These are phyloP conservation scores for Solanum rostratum DNA, from an alignment of 257 asterid species.

Conservation along the genomic window DNA sequence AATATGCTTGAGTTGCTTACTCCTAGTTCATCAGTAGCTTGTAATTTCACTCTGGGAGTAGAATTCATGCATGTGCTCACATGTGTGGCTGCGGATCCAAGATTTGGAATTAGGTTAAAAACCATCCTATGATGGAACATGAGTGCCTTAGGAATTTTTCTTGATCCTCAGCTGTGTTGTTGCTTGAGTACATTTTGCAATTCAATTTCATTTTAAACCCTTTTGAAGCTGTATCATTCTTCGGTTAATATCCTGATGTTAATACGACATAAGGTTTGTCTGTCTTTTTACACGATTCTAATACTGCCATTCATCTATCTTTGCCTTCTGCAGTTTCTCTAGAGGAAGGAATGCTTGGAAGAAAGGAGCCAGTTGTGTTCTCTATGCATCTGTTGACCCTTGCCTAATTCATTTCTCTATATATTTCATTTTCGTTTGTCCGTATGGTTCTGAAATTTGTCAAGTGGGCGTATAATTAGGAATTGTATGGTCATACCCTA, in stretches of 20 bases:
- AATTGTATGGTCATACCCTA: background rate
- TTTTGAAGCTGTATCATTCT: background rate
- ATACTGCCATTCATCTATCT: background rate
- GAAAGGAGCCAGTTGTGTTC: background rate
- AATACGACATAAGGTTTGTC: background rate
- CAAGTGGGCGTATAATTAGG: background rate
- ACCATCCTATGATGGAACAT: background rate
- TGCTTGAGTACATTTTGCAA: background rate
- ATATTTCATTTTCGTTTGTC: background rate
- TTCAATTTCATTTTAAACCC: background rate
- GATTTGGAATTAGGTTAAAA: background rate
- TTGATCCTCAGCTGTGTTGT: background rate
- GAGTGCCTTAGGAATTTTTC: background rate
- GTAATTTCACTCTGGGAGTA: background rate
- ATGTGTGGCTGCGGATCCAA: background rate
- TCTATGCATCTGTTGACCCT: background rate
- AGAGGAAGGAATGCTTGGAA: background rate
- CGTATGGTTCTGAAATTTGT: background rate
- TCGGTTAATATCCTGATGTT: too few species aligned
- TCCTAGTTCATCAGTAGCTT: background rate
- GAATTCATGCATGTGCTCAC: background rate
- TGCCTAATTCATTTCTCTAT: background rate
- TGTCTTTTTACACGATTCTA: background rate
- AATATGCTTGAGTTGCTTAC: background rate
- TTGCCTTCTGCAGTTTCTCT: background rate